phyloP scores from a whole-genome alignment of 768 basidiomycete genomes.

The Multifurca ochricompacta region DNA sequence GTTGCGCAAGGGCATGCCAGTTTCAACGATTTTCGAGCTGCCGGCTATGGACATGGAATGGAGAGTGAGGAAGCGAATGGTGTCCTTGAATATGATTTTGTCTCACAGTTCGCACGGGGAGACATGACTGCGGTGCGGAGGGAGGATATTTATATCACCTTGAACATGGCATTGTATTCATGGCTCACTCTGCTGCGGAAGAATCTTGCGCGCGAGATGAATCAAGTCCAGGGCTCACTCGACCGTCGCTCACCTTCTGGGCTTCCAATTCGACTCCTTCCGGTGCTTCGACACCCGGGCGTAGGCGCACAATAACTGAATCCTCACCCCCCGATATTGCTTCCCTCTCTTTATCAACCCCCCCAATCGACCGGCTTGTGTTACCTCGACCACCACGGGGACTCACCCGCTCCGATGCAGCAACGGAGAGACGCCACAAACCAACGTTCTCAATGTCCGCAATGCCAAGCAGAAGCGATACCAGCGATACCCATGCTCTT shows the following conservation, averaged over 20 bases:
- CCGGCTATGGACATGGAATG: conserved; percentile 84
- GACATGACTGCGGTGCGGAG: conserved; percentile 40
- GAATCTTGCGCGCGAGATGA: conserved; percentile 69
- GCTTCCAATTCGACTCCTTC: conserved; percentile 21
- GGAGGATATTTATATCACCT: conserved; percentile 78
- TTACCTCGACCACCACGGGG: conserved; percentile 1
- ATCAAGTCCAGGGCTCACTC: conserved; percentile 55
- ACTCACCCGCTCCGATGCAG: background rate
- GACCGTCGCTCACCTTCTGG: conserved; percentile 35
- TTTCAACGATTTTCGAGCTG: conserved; percentile 71
- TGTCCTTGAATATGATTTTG: conserved; percentile 59
- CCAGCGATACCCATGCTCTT: background rate
- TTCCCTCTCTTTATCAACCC: background rate
- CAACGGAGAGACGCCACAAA: conserved; percentile 6
- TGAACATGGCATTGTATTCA: conserved; percentile 75
- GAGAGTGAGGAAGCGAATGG: conserved; percentile 51
- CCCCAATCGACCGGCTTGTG: background rate
- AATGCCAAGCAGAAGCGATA: conserved; percentile 6
- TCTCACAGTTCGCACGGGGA: conserved; percentile 55
- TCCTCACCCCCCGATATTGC: background rate
- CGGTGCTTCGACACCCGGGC: conserved; percentile 24
- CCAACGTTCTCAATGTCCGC: conserved; percentile 7
- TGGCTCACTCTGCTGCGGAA: conserved; percentile 76
- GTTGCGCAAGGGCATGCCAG: conserved; percentile 51
- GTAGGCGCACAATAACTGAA: conserved; percentile 17